Evolutionary conservation across 345 rosid genomes (phyloP), one percentile per base, ranked within the genome.

Genomic region (Eucalyptus albens): DNA sequence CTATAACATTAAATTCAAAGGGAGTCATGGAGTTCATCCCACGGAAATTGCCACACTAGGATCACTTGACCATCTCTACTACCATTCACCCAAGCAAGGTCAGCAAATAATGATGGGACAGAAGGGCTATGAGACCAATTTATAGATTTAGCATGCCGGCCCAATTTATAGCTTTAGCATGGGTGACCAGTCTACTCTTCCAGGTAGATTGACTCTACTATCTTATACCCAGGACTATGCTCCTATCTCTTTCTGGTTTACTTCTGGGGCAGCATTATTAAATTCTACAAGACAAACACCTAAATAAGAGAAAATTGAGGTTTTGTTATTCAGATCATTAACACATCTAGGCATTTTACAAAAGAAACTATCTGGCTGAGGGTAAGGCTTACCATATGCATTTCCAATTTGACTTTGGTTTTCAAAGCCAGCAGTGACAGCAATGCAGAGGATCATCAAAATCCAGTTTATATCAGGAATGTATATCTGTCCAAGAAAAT

Each of bases 401-500:
- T 96, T 96, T 77, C 96, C 98, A 87, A 96, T 96, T 91, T 96
- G 97, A 91, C 91, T 95, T 89, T 95, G 93, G 82, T 96, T 94
- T 90, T 93, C 91, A 91, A 96, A 96, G 88, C 98, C 95, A 89
- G 96, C 96, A 44, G 97, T 95, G 50, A 95, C 97, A 1, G 95
- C 94, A 44, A 96, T 95, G 93, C 98, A 96, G 50, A 95, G 95
- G 45, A 96, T 40, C 98, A 95, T 95, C 50, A 96, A 96, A 86
- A 96, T 93, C 98, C 98, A 96, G 90, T 96, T 96, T 62, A 96
- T 93, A 91, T 96, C 98, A 29, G 96, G 96, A 86, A 96, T 92
- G 77, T 96, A 96, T 83, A 96, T 94, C 93, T 95, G 98, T 50
- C 94, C 94, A 4, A 89, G 93, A 91, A 94, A 94, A 88, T 96